Conservation (phyloP, 2,329 filamentous ascomycete genomes). For the Dichotomopilus funicola region DNA sequence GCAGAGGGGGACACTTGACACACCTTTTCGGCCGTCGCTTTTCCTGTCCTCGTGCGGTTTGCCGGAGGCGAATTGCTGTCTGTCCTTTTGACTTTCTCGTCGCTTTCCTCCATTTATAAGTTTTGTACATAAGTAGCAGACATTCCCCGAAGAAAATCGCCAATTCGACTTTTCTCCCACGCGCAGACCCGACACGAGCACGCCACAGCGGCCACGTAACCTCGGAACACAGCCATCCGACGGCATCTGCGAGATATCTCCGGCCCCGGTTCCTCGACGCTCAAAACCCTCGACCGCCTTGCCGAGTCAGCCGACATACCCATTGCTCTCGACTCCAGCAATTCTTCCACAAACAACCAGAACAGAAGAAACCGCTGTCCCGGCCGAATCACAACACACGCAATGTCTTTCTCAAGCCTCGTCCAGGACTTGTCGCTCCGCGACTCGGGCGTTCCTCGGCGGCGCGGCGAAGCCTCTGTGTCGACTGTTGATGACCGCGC, state of each 20-base stretch:
- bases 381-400: too few species aligned
- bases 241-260: neutral
- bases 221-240: neutral
- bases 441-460: slow-evolving; percentile 44
- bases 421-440: slow-evolving; percentile 59
- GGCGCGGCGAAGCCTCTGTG: slow-evolving; percentile 39
- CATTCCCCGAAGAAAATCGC: too few species aligned
- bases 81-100: neutral
- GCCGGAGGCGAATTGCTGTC: slow-evolving; percentile 1
- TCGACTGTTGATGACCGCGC: slow-evolving; percentile 52
- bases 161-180: too few species aligned
- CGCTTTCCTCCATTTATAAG: too few species aligned
- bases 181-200: too few species aligned
- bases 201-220: too few species aligned
- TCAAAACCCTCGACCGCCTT: neutral
- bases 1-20: neutral
- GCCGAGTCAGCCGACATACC: neutral
- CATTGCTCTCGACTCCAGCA: too few species aligned
- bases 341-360: neutral
- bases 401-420: slow-evolving; percentile 62
- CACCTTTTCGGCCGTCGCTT: slow-evolving; percentile 4
- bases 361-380: too few species aligned
- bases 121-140: too few species aligned
- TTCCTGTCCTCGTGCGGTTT: neutral
- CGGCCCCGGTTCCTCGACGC: neutral